Conservation (phyloP, 495 filamentous ascomycete genomes). For the Talaromyces wortmannii region DNA sequence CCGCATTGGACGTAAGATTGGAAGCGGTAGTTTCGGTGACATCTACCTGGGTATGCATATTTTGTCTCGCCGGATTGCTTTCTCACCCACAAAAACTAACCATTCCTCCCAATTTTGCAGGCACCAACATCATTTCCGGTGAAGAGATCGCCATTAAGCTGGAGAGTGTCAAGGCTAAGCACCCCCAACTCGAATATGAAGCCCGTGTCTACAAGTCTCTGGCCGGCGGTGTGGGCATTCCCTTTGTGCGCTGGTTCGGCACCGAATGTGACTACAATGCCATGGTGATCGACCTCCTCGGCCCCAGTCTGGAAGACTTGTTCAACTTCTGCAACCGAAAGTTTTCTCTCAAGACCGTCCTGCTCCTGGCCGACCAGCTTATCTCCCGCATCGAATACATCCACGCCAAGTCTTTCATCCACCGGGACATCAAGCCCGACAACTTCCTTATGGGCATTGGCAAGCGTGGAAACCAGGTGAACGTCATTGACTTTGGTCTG, state of each 20-base stretch:
- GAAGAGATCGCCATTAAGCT: slow-evolving; percentile 99
- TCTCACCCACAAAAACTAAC: slow-evolving; percentile 4
- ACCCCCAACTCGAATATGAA: slow-evolving; percentile 99
- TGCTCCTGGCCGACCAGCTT: slow-evolving; percentile 95
- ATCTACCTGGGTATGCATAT: slow-evolving; percentile 80
- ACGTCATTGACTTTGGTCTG: slow-evolving; percentile 98
- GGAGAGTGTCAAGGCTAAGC: slow-evolving; percentile 99
- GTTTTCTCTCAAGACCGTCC: slow-evolving; percentile 98
- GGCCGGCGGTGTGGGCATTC: slow-evolving; percentile 96
- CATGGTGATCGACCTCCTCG: slow-evolving; percentile 98
- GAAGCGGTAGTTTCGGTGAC: slow-evolving; percentile 96
- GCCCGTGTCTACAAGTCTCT: slow-evolving; percentile 99
- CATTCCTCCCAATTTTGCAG: slow-evolving; percentile 25
- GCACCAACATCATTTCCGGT: slow-evolving; percentile 99
- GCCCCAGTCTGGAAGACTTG: slow-evolving; percentile 96
- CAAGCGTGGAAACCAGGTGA: slow-evolving; percentile 99
- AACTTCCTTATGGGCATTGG: slow-evolving; percentile 99
- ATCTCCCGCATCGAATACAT: slow-evolving; percentile 99
- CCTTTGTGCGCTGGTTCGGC: slow-evolving; percentile 99
- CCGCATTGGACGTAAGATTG: slow-evolving; percentile 99
- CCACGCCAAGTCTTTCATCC: slow-evolving; percentile 99
- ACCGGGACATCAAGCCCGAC: slow-evolving; percentile 99
- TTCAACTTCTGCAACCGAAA: slow-evolving; percentile 99
- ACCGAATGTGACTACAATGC: slow-evolving; percentile 99
- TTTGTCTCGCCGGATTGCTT: neutral